These are phyloP conservation scores for Raffaelea ambrosiae DNA, from an alignment of 2,329 filamentous ascomycete species.

Conservation along the genomic window DNA sequence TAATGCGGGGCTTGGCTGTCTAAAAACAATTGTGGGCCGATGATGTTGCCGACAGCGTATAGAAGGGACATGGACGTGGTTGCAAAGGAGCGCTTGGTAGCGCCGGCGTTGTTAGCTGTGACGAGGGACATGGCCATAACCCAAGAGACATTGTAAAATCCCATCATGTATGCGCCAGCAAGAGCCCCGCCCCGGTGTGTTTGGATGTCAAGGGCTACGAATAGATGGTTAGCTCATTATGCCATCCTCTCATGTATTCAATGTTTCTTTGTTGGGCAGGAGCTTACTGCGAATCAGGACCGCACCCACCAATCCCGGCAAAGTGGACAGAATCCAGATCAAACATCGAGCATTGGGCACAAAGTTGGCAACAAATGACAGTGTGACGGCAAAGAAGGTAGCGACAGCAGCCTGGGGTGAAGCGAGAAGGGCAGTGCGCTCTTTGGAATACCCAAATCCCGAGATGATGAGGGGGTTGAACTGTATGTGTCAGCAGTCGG, in stretches of 20 bases:
- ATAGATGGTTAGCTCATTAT: background rate
- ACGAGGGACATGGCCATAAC: slow-evolving; percentile 2
- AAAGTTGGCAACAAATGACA: background rate
- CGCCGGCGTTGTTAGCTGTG: slow-evolving; percentile 1
- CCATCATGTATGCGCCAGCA: background rate
- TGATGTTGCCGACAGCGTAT: background rate
- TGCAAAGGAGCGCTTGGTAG: background rate
- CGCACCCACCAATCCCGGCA: background rate
- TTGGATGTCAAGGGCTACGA: background rate
- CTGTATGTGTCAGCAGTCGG: background rate
- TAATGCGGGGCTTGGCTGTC: background rate
- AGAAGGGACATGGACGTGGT: background rate
- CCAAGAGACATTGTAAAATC: slow-evolving; percentile 1
- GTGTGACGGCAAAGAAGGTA: background rate
- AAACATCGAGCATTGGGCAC: background rate
- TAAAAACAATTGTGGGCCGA: slow-evolving; percentile 1
- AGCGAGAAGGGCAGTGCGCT: background rate
- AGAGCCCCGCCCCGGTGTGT: background rate
- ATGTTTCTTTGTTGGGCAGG: background rate
- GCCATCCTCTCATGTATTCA: background rate
- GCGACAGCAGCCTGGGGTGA: background rate
- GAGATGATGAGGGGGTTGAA: slow-evolving; percentile 2
- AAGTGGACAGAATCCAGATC: background rate
- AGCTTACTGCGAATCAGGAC: slow-evolving; percentile 1
- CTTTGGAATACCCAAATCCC: slow-evolving; percentile 1